These are phyloP conservation scores for Cornus kousa DNA, from an alignment of 148 eudicot genomes.

Conservation along the genomic window DNA sequence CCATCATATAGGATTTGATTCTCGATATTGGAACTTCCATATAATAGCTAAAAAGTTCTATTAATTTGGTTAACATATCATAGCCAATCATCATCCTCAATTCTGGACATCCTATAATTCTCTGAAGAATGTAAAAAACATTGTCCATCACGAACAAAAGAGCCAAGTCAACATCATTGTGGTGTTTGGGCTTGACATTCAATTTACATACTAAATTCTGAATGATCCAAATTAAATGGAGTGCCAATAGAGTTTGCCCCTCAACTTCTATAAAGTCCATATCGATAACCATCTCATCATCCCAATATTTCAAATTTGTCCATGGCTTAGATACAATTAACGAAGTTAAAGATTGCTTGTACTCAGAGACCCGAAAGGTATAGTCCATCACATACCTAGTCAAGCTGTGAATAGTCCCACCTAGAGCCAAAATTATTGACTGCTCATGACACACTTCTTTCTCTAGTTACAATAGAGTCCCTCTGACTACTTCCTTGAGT, in stretches of 20 bases:
- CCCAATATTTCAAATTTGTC: slow-evolving; percentile 38
- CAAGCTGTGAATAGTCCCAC: slow-evolving; percentile 54
- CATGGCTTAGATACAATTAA: slow-evolving; percentile 73
- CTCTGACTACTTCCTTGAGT: no score
- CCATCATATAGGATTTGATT: slow-evolving; percentile 56
- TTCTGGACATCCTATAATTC: slow-evolving; percentile 38
- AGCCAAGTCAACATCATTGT: slow-evolving; percentile 33
- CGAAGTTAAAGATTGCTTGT: slow-evolving; percentile 30
- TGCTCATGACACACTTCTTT: slow-evolving; percentile 74
- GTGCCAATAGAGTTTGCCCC: slow-evolving; percentile 21
- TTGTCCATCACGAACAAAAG: slow-evolving; percentile 72
- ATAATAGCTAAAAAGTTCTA: slow-evolving; percentile 59
- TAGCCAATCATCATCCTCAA: slow-evolving; percentile 73
- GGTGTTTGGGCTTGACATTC: slow-evolving; percentile 59
- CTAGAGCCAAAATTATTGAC: slow-evolving; percentile 71
- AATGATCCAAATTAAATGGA: slow-evolving; percentile 33
- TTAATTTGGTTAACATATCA: slow-evolving; percentile 49
- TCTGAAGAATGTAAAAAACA: slow-evolving; percentile 46
- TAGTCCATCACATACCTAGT: no score
- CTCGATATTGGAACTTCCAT: slow-evolving; percentile 29
- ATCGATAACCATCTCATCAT: slow-evolving; percentile 50
- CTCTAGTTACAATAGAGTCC: slow-evolving; percentile 24
- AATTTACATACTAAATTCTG: slow-evolving; percentile 42
- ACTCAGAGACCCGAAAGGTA: slow-evolving; percentile 71
- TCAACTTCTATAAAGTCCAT: slow-evolving; percentile 52